Evolutionary conservation across 768 basidiomycete genomes (phyloP), one percentile per base, ranked within the genome.

Genomic region (Postia placenta): DNA sequence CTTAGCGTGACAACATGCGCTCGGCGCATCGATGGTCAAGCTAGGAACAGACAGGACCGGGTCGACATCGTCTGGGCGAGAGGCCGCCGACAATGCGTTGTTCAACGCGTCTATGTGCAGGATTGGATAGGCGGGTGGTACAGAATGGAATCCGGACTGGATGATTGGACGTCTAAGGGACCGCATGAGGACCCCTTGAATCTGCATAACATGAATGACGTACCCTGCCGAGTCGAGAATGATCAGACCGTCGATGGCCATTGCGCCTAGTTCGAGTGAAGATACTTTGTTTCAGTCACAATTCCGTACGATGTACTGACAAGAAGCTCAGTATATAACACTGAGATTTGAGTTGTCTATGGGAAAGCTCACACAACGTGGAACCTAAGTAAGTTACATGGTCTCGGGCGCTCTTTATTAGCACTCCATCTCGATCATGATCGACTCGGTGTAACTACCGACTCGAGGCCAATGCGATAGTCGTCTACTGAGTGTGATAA

Each of bases 41-140:
- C 74, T 69, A 17, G 76, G 66, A 0, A 92, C 78, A 53, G 84
- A 81, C 17, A 93, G 65, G 43, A 93, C 81, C 2, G 89, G 83
- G 58, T 92, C 88, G 7, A 89, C 72, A 42, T 80, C 76, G 53
- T 68, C 71, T 24, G 73, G 62, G 12, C 74, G 74, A 23, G 69
- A 53, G 24, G 80, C 72, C 53, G 81, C 84, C 26, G 77, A 69
- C 19, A 85, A 68, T 1, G 88, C 85, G 48, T 75, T 80, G 65
- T 87, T 93, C 54, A 88, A 73, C 1, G 91, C 81, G 64, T 93
- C 91, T 56, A 94, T 83, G 62, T 93, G 91, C 1, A 93, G 69
- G 6, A 92, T 72, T 1, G 93, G 85, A 65, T 92, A 92, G 1
- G 85, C 81, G 0, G 85, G 67, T 11, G 85, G 75, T 38, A 80